Conservation (phyloP, 2,329 filamentous ascomycete species). For the Monilinia vaccinii-corymbosi region DNA sequence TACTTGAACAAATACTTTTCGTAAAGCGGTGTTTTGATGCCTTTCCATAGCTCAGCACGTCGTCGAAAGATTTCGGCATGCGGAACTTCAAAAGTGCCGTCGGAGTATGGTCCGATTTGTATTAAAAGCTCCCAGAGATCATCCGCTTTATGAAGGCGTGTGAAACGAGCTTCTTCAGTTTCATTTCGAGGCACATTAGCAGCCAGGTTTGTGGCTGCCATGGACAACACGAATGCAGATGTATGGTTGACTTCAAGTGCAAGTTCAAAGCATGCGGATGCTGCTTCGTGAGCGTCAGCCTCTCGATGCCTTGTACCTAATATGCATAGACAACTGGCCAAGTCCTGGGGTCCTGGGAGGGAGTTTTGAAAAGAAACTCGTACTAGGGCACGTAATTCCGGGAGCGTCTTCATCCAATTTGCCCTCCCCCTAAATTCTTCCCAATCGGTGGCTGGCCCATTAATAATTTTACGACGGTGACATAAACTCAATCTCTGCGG, state of each 20-base stretch:
- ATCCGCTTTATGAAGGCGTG: not conserved
- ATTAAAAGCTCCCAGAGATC: not conserved
- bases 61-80: slow-evolving; percentile 1
- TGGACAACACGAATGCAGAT: slow-evolving; percentile 1
- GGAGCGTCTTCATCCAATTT: slow-evolving; percentile 5
- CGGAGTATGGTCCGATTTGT: not conserved
- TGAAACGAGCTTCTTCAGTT: not conserved
- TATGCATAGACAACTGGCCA: slow-evolving; percentile 1
- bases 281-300: not conserved
- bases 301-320: not conserved
- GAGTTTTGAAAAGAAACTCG: slow-evolving; percentile 1
- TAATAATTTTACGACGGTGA: not conserved
- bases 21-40: not conserved
- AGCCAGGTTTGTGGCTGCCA: not conserved
- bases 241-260: not conserved
- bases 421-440: slow-evolving; percentile 1
- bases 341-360: not conserved
- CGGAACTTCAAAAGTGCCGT: not conserved
- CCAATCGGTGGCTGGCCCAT: not conserved
- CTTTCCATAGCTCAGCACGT: not conserved
- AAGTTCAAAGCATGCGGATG: not conserved
- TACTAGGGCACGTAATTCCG: not conserved
- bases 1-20: slow-evolving; percentile 2
- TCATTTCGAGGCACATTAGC: not conserved
- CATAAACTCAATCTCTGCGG: not conserved